Evolutionary conservation across 441 rosid genomes (phyloP), one percentile per base, ranked within the genome.

Genomic region (Theobroma grandiflorum): DNA sequence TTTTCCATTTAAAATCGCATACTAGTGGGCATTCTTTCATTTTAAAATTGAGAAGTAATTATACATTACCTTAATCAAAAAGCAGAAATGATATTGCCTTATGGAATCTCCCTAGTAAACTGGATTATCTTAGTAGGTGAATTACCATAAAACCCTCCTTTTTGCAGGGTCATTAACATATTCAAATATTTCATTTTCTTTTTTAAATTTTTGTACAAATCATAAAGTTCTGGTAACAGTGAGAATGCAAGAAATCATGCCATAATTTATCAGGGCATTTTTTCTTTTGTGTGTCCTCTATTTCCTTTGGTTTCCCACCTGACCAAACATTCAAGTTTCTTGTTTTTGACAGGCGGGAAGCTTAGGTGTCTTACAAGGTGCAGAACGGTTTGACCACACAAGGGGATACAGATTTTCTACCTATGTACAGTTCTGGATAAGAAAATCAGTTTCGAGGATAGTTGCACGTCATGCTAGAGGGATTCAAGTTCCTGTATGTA

Each of bases 341-440:
- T 43, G 16, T 64, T 63, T 57, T 78, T 72, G 57, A 5, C 87
- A 95, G 98, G 98, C 94, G 52, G 98, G 98, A 81, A 81, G 88
- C 75, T 14, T 89, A 76, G 98, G 98, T 6, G 95, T 95, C 79
- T 85, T 95, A 72, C 93, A 85, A 87, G 98, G 98, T 43, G 97
- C 98, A 64, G 94, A 90, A 79, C 89, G 94, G 84, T 95, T 95
- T 76, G 97, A 95, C 86, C 92, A 83, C 84, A 83, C 93, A 31
- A 93, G 93, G 83, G 98, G 98, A 79, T 90, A 83, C 86, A 91
- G 82, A 86, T 93, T 95, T 84, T 93, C 98, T 4, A 95, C 98
- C 15, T 95, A 95, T 87, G 93, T 92, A 50, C 98, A 91, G 65
- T 92, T 87, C 82, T 95, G 98, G 98, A 91, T 95, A 78, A 86